Evolutionary conservation across 163 green algal species (phyloP).

Genomic region (Chlamydomonas reinhardtii): DNA sequence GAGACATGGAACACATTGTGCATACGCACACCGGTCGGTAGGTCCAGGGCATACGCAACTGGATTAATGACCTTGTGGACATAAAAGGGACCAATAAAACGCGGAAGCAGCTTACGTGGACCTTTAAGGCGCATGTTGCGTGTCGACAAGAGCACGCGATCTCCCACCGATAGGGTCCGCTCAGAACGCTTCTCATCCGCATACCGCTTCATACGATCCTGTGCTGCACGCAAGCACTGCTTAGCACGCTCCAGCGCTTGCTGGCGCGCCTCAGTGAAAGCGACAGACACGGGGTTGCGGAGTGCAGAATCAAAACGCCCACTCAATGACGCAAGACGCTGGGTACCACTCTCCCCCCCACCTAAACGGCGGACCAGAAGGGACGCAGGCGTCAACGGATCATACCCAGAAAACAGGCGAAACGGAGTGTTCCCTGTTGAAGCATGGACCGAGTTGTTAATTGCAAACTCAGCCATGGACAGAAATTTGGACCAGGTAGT

Average conservation of each 20-base stretch:
- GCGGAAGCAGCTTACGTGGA: background rate
- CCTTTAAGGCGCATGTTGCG: background rate
- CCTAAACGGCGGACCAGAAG: background rate
- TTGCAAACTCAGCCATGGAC: background rate
- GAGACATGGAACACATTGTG: background rate
- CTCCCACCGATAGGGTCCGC: background rate
- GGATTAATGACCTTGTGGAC: background rate
- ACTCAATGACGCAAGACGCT: no score
- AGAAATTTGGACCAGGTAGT: constrained; percentile 58
- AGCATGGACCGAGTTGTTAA: background rate
- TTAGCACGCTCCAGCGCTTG: background rate
- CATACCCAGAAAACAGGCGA: background rate
- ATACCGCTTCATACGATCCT: background rate
- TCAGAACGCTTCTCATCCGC: background rate
- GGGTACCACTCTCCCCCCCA: background rate
- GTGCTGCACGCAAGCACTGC: background rate
- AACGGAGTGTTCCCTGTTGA: background rate
- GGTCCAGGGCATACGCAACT: background rate
- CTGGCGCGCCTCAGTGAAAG: background rate
- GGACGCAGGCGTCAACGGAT: background rate
- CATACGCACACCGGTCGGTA: background rate
- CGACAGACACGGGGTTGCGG: background rate
- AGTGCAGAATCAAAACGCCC: no score
- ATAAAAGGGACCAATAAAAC: background rate
- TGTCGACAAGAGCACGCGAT: background rate